Conservation (phyloP, 2,329 filamentous ascomycete species). For the Cryphonectria japonica region DNA sequence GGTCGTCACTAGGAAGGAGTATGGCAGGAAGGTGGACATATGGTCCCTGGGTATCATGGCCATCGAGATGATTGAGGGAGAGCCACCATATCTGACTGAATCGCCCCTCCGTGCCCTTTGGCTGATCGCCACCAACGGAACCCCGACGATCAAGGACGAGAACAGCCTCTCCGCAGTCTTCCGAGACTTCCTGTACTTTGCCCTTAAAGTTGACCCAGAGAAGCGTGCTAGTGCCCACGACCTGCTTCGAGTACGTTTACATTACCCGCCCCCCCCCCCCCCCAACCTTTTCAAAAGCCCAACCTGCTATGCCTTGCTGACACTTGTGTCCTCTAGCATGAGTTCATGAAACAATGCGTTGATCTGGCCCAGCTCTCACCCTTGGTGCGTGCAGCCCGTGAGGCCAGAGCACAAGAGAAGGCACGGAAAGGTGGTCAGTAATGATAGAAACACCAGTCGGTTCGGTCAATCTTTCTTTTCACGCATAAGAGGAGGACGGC, state of each 20-base stretch:
- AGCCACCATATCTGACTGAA: constrained; percentile 95
- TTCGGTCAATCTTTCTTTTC: constrained; percentile 1
- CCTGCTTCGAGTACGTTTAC: constrained; percentile 72
- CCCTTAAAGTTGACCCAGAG: constrained; percentile 94
- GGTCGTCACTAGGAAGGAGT: constrained; percentile 96
- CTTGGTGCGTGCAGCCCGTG: constrained; percentile 81
- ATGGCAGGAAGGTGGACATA: constrained; percentile 97
- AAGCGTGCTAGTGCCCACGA: constrained; percentile 95
- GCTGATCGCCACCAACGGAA: constrained; percentile 96
- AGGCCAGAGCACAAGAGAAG: constrained; percentile 85
- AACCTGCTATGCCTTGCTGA: constrained; percentile 38
- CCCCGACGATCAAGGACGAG: constrained; percentile 92
- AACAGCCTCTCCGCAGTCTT: constrained; percentile 80
- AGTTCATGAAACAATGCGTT: constrained; percentile 78
- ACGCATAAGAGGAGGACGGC: constrained; percentile 9
- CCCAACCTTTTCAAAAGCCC: constrained; percentile 22
- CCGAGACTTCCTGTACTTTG: constrained; percentile 88
- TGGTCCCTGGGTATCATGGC: constrained; percentile 99
- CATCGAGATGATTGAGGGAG: constrained; percentile 99
- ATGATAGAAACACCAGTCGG: constrained; percentile 16
- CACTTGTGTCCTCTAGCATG: constrained; percentile 57
- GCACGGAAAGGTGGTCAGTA: constrained; percentile 63
- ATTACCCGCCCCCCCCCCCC: constrained; percentile 30
- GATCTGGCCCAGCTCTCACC: constrained; percentile 79
- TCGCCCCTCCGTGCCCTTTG: constrained; percentile 91